Base-by-base conservation (phyloP, 305 asterid species). In the Coffea humblotiana region DNA sequence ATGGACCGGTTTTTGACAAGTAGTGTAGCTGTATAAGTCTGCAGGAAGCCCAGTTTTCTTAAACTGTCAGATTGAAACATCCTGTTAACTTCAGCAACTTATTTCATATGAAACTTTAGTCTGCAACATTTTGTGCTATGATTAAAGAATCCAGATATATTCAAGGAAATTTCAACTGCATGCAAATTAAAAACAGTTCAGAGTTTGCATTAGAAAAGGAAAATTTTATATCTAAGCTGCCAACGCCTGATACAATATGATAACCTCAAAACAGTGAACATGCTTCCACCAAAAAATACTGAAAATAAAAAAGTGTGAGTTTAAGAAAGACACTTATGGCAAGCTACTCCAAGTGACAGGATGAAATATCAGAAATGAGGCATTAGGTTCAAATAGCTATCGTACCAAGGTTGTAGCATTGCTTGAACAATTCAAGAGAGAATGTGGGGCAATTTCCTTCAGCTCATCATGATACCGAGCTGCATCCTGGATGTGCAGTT, bases 381-480 rank as follows among this genome's bases (percentile, higher is more conserved):
- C 69, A 14, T 19, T 63, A 54, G 23, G 51, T 10, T 76, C 15
- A 15, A 58, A 72, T 51, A 18, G 21, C 61, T 48, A 25, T 48
- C 85, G 72, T 91, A 92, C 98, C 97, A 90, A 84, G 75, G 98
- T 93, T 47, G 94, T 89, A 47, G 93, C 94, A 82, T 93, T 96
- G 87, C 98, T 92, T 18, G 97, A 87, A 88, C 97, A 92, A 80
- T 90, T 91, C 91, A 93, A 83, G 67, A 92, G 92, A 81, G 89
- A 84, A 77, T 85, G 85, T 6, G 96, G 98, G 13, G 91, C 91
- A 65, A 93, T 89, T 84, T 91, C 92, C 80, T 87, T 88, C 67
- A 93, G 84, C 85, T 91, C 91, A 63, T 92, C 91, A 13, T 91
- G 92, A 58, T 82, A 85, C 80, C 83, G 84, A 35, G 92, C 92